Conservation (phyloP, 805 yeast species). For the Pichia exigua region DNA sequence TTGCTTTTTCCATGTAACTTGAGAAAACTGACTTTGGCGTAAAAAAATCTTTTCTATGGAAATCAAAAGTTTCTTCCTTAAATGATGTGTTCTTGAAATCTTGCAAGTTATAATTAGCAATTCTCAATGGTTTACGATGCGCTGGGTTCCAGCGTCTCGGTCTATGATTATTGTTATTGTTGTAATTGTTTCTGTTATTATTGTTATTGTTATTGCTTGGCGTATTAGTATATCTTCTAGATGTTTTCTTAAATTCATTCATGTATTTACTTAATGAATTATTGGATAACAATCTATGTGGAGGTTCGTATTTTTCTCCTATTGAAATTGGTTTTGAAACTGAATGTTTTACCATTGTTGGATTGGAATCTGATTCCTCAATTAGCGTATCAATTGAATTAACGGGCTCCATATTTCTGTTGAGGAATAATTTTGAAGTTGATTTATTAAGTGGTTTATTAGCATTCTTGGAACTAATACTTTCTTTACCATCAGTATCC, state of each 20-base stretch:
- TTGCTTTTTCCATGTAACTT: slow-evolving; percentile 63
- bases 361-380: neutral
- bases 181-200: neutral
- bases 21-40: slow-evolving; percentile 71
- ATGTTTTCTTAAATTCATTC: neutral
- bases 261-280: neutral
- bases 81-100: slow-evolving; percentile 13
- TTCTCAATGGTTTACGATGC: slow-evolving; percentile 25
- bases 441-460: neutral
- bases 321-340: slow-evolving; percentile 1
- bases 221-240: neutral
- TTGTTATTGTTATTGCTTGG: neutral
- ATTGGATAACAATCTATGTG: slow-evolving; percentile 4
- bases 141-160: slow-evolving; percentile 14
- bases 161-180: slow-evolving; percentile 3
- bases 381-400: neutral
- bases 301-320: slow-evolving; percentile 12
- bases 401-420: neutral
- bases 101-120: slow-evolving; percentile 18
- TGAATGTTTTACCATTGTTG: neutral
- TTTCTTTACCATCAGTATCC: neutral
- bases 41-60: slow-evolving; percentile 63
- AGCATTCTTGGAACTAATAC: neutral
- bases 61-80: slow-evolving; percentile 24
- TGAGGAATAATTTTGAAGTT: neutral